These are phyloP conservation scores for Fennellomyces sp. DNA, from an alignment of 371 early-diverging fungal genomes.

Conservation along the genomic window DNA sequence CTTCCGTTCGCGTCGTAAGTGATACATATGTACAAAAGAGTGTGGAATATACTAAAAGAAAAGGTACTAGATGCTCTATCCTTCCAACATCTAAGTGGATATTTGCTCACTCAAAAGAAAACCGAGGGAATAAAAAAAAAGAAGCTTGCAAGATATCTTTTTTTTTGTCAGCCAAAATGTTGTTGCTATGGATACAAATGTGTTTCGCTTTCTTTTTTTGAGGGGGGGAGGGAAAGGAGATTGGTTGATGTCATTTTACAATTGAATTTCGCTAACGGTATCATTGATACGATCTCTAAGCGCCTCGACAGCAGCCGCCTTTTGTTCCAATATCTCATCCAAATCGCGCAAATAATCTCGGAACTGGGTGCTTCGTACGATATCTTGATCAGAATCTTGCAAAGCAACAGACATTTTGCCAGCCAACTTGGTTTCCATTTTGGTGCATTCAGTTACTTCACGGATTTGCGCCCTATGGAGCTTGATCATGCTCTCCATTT, in stretches of 20 bases:
- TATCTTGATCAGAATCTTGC: conserved; percentile 24
- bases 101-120: conserved; percentile 8
- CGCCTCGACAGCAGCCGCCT: conserved; percentile 52
- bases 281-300: conserved; percentile 52
- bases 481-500: conserved; percentile 75
- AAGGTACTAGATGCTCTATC: conserved; percentile 85
- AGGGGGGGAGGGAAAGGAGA: not conserved
- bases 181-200: no score
- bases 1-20: conserved; percentile 89
- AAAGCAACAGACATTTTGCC: conserved; percentile 68
- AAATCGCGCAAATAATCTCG: conserved; percentile 56
- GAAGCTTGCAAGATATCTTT: conserved; percentile 7
- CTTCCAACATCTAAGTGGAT: conserved; percentile 80
- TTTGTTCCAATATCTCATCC: conserved; percentile 61
- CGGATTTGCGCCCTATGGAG: conserved; percentile 83
- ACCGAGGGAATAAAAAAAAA: conserved; percentile 6
- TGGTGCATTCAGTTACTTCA: conserved; percentile 77
- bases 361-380: conserved; percentile 16
- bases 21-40: not conserved
- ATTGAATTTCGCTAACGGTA: conserved; percentile 35
- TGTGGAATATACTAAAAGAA: not conserved
- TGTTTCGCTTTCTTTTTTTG: not conserved
- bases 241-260: conserved; percentile 15
- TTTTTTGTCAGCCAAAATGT: not conserved
- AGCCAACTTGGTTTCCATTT: conserved; percentile 81